Base-by-base conservation (phyloP, 106 monocot species). In the Apostasia ramifera region DNA sequence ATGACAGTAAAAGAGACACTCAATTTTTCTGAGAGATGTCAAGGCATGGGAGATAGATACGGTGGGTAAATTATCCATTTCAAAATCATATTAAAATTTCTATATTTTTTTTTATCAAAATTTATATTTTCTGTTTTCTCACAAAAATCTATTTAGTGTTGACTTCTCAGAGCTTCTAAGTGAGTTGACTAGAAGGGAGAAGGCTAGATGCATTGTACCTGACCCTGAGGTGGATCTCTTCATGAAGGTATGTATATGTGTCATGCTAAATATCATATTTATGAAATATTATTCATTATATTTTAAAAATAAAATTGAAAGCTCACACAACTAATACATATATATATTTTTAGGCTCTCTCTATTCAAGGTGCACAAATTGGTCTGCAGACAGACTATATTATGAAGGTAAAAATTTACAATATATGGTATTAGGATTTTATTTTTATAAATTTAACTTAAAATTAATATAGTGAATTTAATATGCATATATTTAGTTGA, bases 201-300 rank as follows among this genome's bases (percentile, higher is more conserved):
- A 79, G 59, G 81, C 81, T 4, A 59, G 44, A 52, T 82, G 81
- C 6, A 88, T 92, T 52, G 38, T 79, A 9, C 88, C 92, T 0
- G 88, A 92, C 13, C 59, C 85, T 26, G 92, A 88, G 53, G 79
- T 92, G 10, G 85, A 92, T 65, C 81, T 88, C 40, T 92, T 85
- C 71, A 92, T 92, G 92, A 92, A 92, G 85, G 91, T 91, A 72
- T n/a, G 65, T 3, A n/a, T 3, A 45, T 44, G 1, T 6, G 12
- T 63, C 3, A 45, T 10, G 10, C 50, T 3, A 50, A 53, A 6
- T 12, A n/a, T 44, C 38, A 50, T 53, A 50, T 67, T 52, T 67
- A 13, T 58, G 3, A 58, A 58, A 2, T 52, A 52, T 52, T 8
- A 0, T 52, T 52, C 11, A 26, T 26, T 26, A 26, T 26, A 26